Evolutionary conservation across 306 rosid species (phyloP), one percentile per base, ranked within the genome.

Genomic region (Quercus engelmannii): DNA sequence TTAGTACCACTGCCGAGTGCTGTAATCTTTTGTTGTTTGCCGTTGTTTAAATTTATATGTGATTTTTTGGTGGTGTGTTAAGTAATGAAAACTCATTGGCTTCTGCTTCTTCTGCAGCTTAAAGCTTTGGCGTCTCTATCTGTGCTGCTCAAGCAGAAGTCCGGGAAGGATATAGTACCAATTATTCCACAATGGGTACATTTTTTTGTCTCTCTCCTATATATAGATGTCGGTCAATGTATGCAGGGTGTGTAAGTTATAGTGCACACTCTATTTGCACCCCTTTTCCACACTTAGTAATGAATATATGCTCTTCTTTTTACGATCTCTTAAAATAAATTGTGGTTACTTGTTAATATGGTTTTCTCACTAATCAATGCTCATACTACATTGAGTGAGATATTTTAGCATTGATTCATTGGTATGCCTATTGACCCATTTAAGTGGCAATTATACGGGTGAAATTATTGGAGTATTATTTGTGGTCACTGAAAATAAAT

Each of bases 121-220:
- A 94, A 94, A 84, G 99, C 97, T 43, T 83, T 94, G 90, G 75
- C 90, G 18, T 79, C 97, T 84, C 86, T 94, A 74, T 92, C 97
- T 28, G 56, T 61, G 14, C 82, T 91, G 82, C 84, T 92, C 78
- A 88, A 92, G 88, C 87, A 92, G 77, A 92, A 85, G 84, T 85
- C 95, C 55, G 73, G 87, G 20, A 92, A 86, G 88, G 99, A 91
- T 74, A 79, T 85, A 52, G 83, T 83, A 57, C 85, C 88, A 28
- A 85, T 91, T 73, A 86, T 92, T 87, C 97, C 99, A 43, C 99
- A 92, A 81, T 94, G 99, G 97, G 99, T 94, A 92, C 28, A 41
- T 69, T 74, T 78, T 79, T 64, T 74, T 25, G 25, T 69, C 78
- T 79, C 67, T 75, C 21, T 56, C 71, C 31, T 41, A 52, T 62